Conservation (phyloP, 2,329 filamentous ascomycete species). For the Chaetomium globosum region DNA sequence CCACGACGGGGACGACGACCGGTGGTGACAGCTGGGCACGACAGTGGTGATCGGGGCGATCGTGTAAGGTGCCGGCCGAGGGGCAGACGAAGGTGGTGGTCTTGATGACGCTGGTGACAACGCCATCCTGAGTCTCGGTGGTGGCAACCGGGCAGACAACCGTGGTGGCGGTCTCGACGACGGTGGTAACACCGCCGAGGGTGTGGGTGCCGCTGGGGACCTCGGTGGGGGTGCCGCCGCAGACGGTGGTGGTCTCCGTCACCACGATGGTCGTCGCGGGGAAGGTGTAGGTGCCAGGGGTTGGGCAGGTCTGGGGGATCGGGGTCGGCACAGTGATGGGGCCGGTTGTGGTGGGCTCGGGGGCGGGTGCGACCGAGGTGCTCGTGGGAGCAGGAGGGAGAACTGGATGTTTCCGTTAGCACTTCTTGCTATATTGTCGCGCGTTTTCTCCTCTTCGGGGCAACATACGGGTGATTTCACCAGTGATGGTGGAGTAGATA, state of each 20-base stretch:
- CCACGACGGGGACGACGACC: constrained; percentile 67
- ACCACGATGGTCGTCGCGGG: constrained; percentile 71
- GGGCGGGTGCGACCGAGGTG: constrained; percentile 35
- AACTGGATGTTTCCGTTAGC: constrained; percentile 24
- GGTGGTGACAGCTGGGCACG: constrained; percentile 55
- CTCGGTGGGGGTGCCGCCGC: constrained; percentile 62
- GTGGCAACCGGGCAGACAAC: constrained; percentile 71
- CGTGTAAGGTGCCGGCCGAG: constrained; percentile 74
- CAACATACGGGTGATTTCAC: constrained; percentile 64
- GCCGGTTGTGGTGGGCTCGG: constrained; percentile 47
- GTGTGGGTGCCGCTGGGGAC: constrained; percentile 68
- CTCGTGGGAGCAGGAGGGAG: constrained; percentile 39
- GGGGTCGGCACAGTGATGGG: constrained; percentile 57
- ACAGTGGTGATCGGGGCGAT: constrained; percentile 69
- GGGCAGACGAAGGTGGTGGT: constrained; percentile 75
- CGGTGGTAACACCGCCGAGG: constrained; percentile 71
- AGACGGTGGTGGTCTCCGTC: constrained; percentile 67
- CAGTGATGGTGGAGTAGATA: constrained; percentile 68
- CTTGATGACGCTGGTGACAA: constrained; percentile 67
- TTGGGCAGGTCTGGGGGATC: constrained; percentile 58
- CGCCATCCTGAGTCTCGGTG: constrained; percentile 59
- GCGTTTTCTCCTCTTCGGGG: not conserved
- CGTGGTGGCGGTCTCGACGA: constrained; percentile 67
- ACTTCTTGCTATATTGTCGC: not conserved
- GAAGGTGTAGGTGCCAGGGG: constrained; percentile 74